These are phyloP conservation scores for Bacidia gigantensis DNA, from an alignment of 495 filamentous ascomycete species.

Conservation along the genomic window DNA sequence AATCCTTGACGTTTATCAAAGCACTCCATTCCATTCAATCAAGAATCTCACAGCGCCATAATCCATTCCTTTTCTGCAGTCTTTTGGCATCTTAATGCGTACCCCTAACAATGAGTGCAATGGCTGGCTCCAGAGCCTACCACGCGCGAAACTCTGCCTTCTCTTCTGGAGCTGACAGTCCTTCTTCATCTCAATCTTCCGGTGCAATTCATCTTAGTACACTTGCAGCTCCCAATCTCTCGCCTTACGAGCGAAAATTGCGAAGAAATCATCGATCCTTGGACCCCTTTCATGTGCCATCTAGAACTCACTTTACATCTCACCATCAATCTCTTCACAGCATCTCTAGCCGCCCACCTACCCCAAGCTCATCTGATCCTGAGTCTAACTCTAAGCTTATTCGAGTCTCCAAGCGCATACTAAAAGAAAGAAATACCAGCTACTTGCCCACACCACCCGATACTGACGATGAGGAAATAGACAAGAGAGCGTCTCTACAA, in stretches of 20 bases:
- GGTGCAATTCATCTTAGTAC: background rate
- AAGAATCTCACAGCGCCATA: background rate
- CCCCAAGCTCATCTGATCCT: constrained; percentile 3
- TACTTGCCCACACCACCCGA: constrained; percentile 1
- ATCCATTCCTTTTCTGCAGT: background rate
- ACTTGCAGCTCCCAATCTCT: background rate
- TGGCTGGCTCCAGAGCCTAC: background rate
- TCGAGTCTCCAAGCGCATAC: background rate
- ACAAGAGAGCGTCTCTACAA: background rate
- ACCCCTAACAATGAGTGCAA: background rate
- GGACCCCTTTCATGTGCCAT: background rate
- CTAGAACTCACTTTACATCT: background rate
- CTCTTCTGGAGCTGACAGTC: background rate
- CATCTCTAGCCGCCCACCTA: background rate
- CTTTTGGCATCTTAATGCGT: background rate
- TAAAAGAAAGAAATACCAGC: background rate
- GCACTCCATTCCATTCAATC: no score
- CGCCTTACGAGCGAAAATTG: background rate
- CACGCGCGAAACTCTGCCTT: background rate
- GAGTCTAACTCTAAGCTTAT: background rate
- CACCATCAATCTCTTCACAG: background rate
- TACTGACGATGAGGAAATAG: constrained; percentile 1
- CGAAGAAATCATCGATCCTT: background rate
- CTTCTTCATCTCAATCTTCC: constrained; percentile 1
- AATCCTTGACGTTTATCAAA: no score